These are phyloP conservation scores for Calonectria naviculata DNA, from an alignment of 2,329 filamentous ascomycete genomes.

Conservation along the genomic window DNA sequence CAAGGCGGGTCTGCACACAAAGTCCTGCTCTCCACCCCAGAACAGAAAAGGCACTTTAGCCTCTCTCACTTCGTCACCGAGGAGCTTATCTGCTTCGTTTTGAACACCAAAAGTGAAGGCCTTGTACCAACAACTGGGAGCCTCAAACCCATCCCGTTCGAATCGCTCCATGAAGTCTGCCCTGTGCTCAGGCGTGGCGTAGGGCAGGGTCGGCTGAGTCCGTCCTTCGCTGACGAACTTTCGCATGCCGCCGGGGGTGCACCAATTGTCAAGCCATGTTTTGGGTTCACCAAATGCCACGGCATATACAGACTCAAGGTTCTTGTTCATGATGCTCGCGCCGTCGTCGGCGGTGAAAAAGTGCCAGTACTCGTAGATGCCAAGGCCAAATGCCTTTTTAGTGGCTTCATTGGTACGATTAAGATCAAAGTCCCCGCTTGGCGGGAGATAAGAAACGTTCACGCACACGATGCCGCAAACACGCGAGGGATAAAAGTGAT, in stretches of 20 bases:
- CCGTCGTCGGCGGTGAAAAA: background rate
- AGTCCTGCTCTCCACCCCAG: background rate
- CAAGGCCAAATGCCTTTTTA: background rate
- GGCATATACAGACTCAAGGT: background rate
- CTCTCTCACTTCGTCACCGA: background rate
- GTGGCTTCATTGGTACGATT: background rate
- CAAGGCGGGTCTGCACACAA: background rate
- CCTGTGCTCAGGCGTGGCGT: background rate
- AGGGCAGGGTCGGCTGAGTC: background rate
- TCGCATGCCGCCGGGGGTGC: background rate
- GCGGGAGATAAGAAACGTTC: background rate
- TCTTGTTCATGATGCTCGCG: background rate
- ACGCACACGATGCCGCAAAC: background rate
- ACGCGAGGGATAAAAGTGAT: background rate
- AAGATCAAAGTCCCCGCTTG: background rate
- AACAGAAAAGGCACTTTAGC: background rate
- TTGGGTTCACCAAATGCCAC: background rate
- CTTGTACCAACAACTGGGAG: background rate
- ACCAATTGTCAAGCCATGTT: background rate
- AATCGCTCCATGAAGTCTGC: background rate
- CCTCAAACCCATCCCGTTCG: background rate
- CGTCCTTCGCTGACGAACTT: background rate
- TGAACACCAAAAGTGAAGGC: background rate
- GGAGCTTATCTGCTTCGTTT: background rate
- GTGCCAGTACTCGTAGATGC: background rate